Evolutionary conservation across 371 early-diverging fungal species (phyloP), one percentile per base, ranked within the genome.

Genomic region (Umbelopsis sp.): DNA sequence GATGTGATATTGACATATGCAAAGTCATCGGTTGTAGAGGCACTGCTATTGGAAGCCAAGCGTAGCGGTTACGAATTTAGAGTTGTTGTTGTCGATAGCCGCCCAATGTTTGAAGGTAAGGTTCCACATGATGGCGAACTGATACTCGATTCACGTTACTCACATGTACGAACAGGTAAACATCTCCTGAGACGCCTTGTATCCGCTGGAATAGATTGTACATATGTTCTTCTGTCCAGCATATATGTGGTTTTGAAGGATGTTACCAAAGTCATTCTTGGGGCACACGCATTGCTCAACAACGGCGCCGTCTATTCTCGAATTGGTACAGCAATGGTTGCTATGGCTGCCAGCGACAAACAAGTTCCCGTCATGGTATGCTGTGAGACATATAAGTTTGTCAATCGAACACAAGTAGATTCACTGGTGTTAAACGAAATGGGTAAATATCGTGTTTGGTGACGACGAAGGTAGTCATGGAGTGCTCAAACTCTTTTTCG

Each of bases 331-430:
- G 91, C 98, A 6, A 85, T 94, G 74, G 95, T 98, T 7, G 94
- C 96, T 5, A 91, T 97, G 91, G 87, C 93, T 38, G 98, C 97
- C 0, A 87, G 91, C 69, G 91, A 93, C 52, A 88, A 86, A 68
- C 91, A 93, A 72, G 89, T 98, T 25, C 99, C 99, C 3, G 96
- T 98, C 20, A 94, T 99, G 83, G 96, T 96, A 11, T 88, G 92
- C 69, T 96, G 98, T 78, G 99, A 97, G 79, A 94, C 93, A 1
- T 97, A 96, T 84, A 99, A 99, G 83, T 98, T 98, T 73, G 90
- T 92, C 65, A 96, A 97, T 53, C 86, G 90, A 14, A 93, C 95
- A 22, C 94, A 96, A 74, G 85, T 99, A 25, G 99, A 98, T 78
- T 94, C 97, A 4, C 92, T 97, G 74, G 97, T 97, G 3, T 88